phyloP scores from a whole-genome alignment of 352 stramenopile species.

The Globisporangium viniferum region DNA sequence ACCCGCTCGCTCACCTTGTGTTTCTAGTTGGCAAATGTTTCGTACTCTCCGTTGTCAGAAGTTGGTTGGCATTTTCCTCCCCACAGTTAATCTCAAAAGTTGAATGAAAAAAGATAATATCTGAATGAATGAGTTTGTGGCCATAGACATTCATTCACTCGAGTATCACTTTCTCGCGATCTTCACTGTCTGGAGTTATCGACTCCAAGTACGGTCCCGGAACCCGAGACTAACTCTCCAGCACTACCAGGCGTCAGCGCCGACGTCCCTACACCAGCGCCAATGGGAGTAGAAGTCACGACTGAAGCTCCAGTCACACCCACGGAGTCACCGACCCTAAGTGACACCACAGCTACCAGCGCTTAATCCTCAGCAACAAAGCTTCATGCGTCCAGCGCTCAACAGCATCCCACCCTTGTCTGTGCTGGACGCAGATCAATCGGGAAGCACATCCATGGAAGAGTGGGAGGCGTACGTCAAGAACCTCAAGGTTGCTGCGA shows the following conservation, averaged over 20 bases:
- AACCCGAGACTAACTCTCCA: not conserved
- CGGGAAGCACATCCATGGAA: not conserved
- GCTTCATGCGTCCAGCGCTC: not conserved
- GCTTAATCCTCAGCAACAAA: not conserved
- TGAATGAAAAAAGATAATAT: too few species aligned
- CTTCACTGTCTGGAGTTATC: too few species aligned
- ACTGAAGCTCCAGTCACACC: not conserved
- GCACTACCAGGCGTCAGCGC: not conserved
- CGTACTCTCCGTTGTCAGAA: too few species aligned
- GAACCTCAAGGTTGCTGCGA: not conserved
- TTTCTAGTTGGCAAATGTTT: too few species aligned
- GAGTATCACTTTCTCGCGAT: too few species aligned
- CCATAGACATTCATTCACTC: too few species aligned
- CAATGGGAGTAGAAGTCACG: not conserved
- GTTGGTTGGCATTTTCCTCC: too few species aligned
- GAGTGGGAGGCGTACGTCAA: slow-evolving; percentile 3
- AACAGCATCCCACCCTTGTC: not conserved
- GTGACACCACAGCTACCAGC: not conserved
- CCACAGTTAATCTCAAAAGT: too few species aligned
- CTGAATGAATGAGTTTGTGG: too few species aligned
- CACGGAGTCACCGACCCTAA: not conserved
- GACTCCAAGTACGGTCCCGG: not conserved
- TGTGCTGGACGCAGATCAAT: not conserved
- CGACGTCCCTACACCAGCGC: not conserved
- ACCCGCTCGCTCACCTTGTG: too few species aligned